Evolutionary conservation across 2,329 filamentous ascomycete species (phyloP), one percentile per base, ranked within the genome.

Genomic region (Alternaria consortialis): DNA sequence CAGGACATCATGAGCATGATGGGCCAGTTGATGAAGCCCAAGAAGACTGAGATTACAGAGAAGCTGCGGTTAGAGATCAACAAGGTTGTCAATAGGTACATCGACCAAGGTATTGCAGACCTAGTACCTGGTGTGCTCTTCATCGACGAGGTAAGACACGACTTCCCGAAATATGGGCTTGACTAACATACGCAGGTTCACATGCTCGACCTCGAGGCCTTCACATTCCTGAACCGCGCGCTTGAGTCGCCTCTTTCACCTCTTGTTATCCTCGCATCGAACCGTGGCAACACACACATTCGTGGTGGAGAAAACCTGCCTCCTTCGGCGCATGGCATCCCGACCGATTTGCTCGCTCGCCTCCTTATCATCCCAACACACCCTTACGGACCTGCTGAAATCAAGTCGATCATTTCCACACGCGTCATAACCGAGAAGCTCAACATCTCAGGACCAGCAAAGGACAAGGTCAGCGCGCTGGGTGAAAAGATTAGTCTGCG

Each of bases 1-100:
- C 95, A 99, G 84, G 95, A 99, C 80, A 97, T 99, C 69, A 98
- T 99, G 94, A 97, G 94, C 84, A 98, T 99, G 95, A 98, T 99
- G 94, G 95, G 95, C 73, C 95, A 99, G 81, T 83, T 99, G 75
- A 97, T 98, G 93, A 98, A 98, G 86, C 95, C 95, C 64, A 96
- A 96, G 84, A 97, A 97, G 89, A 99, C 95, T 6, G 95, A 99
- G 80, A 98, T 99, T 75, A 99, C 95, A 31, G 95, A 99, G 81
- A 99, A 99, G 84, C 84, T 99, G 75, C 88, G 95, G 62, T 85
- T 88, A 57, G 95, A 99, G 83, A 98, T 99, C 84, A 97, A 99
- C 87, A 98, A 98, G 84, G 94, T 99, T 31, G 95, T 99, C 69
- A 97, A 93, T 85, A 93, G 94, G 80, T 99, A 98, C 82, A 99